Evolutionary conservation across 805 yeast genomes (phyloP).

Genomic region (Danielia oregonensis): DNA sequence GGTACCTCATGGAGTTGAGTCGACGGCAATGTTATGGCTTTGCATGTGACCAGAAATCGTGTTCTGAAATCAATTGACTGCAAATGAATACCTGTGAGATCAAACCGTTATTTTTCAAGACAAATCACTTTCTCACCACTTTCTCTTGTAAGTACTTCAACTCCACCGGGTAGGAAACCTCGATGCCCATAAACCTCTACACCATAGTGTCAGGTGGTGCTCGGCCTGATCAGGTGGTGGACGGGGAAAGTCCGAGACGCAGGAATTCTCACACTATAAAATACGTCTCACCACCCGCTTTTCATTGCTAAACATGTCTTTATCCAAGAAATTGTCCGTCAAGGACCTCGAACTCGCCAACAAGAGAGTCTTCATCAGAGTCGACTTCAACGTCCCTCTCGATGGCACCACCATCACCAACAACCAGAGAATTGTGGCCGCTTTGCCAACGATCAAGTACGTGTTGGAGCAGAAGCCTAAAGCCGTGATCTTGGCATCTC

Average conservation of each 20-base stretch:
- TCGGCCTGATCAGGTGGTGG: conserved; percentile 7
- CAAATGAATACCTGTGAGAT: too few species aligned
- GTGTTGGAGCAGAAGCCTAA: conserved; percentile 89
- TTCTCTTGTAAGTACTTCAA: too few species aligned
- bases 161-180: too few species aligned
- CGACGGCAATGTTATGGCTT: too few species aligned
- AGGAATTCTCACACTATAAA: too few species aligned
- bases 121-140: too few species aligned
- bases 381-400: conserved; percentile 91
- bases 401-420: conserved; percentile 97
- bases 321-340: conserved; percentile 89
- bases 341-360: conserved; percentile 81
- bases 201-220: too few species aligned
- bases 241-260: conserved; percentile 5
- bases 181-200: too few species aligned
- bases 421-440: conserved; percentile 99
- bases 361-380: conserved; percentile 98
- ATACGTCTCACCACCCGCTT: conserved; percentile 1
- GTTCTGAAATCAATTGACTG: too few species aligned
- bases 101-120: too few species aligned
- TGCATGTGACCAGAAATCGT: too few species aligned
- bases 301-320: conserved; percentile 59
- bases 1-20: too few species aligned
- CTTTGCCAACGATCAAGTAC: conserved; percentile 96
- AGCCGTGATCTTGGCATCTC: conserved; percentile 90